phyloP scores from a whole-genome alignment of 2,329 filamentous ascomycete species.

The Clarireedia homoeocarpa region DNA sequence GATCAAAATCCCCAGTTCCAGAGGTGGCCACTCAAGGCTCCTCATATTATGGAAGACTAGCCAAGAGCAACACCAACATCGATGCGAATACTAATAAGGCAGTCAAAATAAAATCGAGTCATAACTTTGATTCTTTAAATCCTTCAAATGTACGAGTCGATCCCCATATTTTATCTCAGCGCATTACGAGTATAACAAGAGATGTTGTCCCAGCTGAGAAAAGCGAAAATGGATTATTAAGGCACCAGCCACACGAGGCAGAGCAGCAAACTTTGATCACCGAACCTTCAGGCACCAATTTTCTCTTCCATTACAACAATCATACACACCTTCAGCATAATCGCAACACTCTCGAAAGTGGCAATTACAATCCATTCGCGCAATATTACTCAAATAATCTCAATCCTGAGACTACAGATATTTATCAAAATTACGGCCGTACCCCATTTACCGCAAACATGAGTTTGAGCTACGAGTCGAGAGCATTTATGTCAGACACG shows the following conservation, averaged over 20 bases:
- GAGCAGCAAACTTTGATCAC: neutral
- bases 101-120: neutral
- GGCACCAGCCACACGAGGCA: neutral
- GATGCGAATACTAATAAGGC: neutral
- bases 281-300: neutral
- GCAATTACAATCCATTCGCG: neutral
- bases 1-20: neutral
- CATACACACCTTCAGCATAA: constrained; percentile 1
- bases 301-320: neutral
- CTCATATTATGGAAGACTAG: neutral
- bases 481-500: constrained; percentile 17
- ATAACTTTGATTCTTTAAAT: neutral
- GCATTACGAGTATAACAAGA: constrained; percentile 1
- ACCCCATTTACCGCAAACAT: constrained; percentile 11
- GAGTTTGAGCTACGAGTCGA: constrained; percentile 25
- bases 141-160: neutral
- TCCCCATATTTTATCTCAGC: neutral
- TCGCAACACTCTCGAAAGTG: constrained; percentile 4
- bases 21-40: neutral
- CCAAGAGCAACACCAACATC: neutral
- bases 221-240: neutral
- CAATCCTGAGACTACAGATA: neutral
- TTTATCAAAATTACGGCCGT: neutral
- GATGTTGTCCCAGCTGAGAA: neutral
- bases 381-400: neutral